Evolutionary conservation across 2,329 filamentous ascomycete genomes (phyloP).

Genomic region (Aspergillus intermedius): DNA sequence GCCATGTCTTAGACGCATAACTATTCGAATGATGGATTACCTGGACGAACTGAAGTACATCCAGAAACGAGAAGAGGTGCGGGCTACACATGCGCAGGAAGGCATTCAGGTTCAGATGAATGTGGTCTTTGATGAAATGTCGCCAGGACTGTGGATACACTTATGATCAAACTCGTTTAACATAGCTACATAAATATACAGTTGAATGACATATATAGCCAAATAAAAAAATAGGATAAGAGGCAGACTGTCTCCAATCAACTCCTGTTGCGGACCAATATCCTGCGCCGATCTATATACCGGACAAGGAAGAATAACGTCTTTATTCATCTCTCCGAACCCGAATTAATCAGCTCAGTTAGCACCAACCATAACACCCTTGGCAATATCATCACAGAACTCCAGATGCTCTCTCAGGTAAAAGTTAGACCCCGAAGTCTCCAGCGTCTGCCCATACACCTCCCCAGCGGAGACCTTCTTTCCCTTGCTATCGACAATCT

Average conservation of each 20-base stretch:
- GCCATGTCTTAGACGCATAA: background rate
- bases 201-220: too few species aligned
- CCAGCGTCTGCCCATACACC: constrained; percentile 10
- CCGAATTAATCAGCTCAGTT: too few species aligned
- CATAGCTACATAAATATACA: too few species aligned
- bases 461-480: constrained; percentile 4
- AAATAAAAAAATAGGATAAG: too few species aligned
- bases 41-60: background rate
- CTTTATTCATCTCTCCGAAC: too few species aligned
- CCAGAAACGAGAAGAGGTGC: background rate
- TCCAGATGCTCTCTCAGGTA: constrained; percentile 13
- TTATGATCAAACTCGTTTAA: background rate
- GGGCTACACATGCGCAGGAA: background rate
- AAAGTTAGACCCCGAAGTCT: constrained; percentile 11
- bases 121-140: constrained; percentile 1
- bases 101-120: background rate
- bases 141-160: constrained; percentile 2
- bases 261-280: too few species aligned
- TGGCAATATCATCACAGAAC: constrained; percentile 7
- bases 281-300: too few species aligned
- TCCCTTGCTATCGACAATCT: constrained; percentile 8
- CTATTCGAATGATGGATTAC: background rate
- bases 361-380: background rate
- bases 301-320: too few species aligned
- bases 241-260: too few species aligned